Base-by-base conservation (phyloP, 2,329 filamentous ascomycete species). In the Leptographium lundbergii region DNA sequence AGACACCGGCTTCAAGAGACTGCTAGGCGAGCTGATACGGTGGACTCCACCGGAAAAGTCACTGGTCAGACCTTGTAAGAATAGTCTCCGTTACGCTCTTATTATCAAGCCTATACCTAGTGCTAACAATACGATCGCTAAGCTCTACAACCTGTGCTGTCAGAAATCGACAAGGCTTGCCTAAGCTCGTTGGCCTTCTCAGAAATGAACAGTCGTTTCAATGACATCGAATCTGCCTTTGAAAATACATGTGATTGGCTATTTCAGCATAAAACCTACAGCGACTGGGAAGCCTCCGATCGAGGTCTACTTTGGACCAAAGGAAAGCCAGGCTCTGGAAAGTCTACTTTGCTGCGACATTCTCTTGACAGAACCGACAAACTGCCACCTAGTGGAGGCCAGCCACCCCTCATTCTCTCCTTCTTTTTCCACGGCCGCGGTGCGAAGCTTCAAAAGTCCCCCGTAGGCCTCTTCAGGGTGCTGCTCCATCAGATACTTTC, bases 381-480 rank as follows among this genome's bases (percentile, higher is more conserved):
- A 17, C 17, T 39, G 36, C 36, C 36, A 17, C 14, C 36, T 4
- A 17, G 36, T 17, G 36, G 14, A 39, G 17, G 13, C 36, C 45
- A n/a, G 24, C 45, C 45, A n/a, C n/a, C 24, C 50, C 24, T 60
- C 4, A 29, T 67, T 4, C 61, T 72, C 7, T 66, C 63, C 0
- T 74, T 73, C 63, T 74, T 73, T 62, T 73, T 74, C 58, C 68
- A 73, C 29, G 67, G 63, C 11, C 66, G 68, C 6, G 71, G 71
- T 9, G 45, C 56, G 13, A 45, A 62, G 5, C 65, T 74, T 4
- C 69, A 74, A 61, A 71, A 64, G 57, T 65, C 65, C 0, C 65
- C 61, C 0, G 27, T 70, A 1, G 73, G 72, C 4, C 65, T 74
- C 58, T 69, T 69, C 56, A 66, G 71, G 17, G 66, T 70, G 1